These are phyloP conservation scores for Vachellia collinsii DNA, from an alignment of 306 rosid species.

Conservation along the genomic window DNA sequence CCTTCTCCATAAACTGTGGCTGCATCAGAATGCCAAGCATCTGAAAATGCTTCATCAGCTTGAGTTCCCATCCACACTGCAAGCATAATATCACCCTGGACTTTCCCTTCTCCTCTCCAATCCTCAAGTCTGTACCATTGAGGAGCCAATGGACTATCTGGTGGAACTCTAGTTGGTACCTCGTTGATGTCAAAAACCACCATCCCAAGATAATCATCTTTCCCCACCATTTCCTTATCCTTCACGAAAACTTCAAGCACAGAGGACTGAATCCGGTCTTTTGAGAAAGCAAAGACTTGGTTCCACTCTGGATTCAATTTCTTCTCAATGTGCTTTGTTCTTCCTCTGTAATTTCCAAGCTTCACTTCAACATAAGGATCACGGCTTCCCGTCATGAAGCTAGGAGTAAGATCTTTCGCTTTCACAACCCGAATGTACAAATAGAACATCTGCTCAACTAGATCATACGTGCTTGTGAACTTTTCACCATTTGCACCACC, in stretches of 20 bases:
- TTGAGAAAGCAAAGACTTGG: constrained; percentile 85
- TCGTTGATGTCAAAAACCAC: constrained; percentile 80
- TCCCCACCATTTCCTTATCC: constrained; percentile 81
- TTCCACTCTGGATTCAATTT: constrained; percentile 82
- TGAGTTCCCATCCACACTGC: constrained; percentile 96
- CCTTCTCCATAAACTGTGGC: constrained; percentile 80
- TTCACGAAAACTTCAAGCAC: constrained; percentile 73
- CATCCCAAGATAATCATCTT: constrained; percentile 79
- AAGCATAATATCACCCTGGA: constrained; percentile 79
- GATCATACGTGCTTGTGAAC: constrained; percentile 63
- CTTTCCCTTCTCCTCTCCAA: constrained; percentile 62
- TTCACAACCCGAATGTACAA: constrained; percentile 74
- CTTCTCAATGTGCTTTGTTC: constrained; percentile 74
- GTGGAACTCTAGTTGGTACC: constrained; percentile 87
- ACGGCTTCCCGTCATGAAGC: constrained; percentile 64
- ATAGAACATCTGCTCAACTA: constrained; percentile 82
- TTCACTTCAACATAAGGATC: constrained; percentile 88
- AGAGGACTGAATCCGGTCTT: constrained; percentile 75
- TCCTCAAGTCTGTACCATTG: constrained; percentile 81
- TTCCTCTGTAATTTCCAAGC: constrained; percentile 83
- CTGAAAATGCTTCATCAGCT: constrained; percentile 86
- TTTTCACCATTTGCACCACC: constrained; percentile 49
- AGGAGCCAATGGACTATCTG: constrained; percentile 87
- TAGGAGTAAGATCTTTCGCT: constrained; percentile 77
- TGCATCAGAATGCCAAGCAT: constrained; percentile 90